Evolutionary conservation across 257 asterid species (phyloP).

Genomic region (Solanum arcanum): DNA sequence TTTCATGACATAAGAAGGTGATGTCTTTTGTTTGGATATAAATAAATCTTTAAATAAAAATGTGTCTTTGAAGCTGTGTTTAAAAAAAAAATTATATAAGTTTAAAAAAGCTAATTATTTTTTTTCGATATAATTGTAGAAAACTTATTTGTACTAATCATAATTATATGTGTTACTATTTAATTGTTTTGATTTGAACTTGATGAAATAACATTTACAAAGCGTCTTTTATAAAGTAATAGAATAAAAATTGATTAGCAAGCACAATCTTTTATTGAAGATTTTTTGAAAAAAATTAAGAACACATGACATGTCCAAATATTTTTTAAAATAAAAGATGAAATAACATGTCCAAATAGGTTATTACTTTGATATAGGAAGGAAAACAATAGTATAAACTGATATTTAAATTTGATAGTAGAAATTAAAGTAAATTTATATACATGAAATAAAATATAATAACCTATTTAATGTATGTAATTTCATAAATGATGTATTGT

Average conservation of each 20-base stretch:
- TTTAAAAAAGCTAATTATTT: background rate
- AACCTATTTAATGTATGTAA: background rate
- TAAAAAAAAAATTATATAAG: background rate
- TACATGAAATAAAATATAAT: too few species aligned
- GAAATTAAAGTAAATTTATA: background rate
- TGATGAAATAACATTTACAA: background rate
- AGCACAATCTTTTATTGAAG: background rate
- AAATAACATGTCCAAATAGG: background rate
- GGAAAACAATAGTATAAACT: background rate
- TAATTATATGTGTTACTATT: background rate
- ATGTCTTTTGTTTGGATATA: background rate
- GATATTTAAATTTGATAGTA: background rate
- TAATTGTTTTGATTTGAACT: background rate
- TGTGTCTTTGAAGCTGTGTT: background rate
- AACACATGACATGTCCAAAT: too few species aligned
- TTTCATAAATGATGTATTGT: background rate
- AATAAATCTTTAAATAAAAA: background rate
- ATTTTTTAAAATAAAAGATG: background rate
- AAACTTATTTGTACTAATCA: background rate
- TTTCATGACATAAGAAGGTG: background rate
- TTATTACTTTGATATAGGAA: background rate
- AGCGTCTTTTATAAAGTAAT: background rate
- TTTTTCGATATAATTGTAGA: fast-evolving
- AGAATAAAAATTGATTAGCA: background rate
- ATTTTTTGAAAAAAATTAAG: background rate